Evolutionary conservation across 768 basidiomycete species (phyloP).

Genomic region (Serendipita sp.): DNA sequence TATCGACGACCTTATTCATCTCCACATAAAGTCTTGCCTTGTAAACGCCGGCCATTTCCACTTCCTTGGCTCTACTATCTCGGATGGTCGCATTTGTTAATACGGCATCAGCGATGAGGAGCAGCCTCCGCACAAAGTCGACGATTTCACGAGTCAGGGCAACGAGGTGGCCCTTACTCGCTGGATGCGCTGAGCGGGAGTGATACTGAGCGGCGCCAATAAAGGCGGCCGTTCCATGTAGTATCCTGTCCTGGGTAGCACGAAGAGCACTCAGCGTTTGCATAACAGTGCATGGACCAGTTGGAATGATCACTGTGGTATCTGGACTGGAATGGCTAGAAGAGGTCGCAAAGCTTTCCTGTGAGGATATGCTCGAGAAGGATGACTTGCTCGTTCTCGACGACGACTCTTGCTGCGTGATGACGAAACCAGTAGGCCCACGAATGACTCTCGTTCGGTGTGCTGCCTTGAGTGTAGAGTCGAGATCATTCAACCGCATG

Average conservation of each 20-base stretch:
- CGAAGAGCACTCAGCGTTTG: constrained; percentile 65
- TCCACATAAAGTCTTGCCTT: constrained; percentile 44
- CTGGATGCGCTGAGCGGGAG: constrained; percentile 76
- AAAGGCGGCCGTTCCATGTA: constrained; percentile 91
- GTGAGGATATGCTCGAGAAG: background rate
- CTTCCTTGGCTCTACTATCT: background rate
- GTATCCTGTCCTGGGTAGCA: constrained; percentile 73
- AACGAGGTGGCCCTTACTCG: constrained; percentile 84
- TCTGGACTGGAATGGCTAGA: background rate
- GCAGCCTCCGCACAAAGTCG: constrained; percentile 79
- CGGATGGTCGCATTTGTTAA: constrained; percentile 33
- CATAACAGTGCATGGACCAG: constrained; percentile 49
- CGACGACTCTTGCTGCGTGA: background rate
- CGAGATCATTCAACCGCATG: background rate
- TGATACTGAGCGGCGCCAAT: constrained; percentile 95
- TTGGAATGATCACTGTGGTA: constrained; percentile 28
- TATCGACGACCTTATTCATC: constrained; percentile 28
- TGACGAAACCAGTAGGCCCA: background rate
- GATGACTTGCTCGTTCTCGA: background rate
- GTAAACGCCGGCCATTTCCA: constrained; percentile 26
- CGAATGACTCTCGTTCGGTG: background rate
- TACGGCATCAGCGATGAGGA: constrained; percentile 83
- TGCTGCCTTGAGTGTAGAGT: background rate
- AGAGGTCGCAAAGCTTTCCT: background rate
- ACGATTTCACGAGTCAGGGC: constrained; percentile 91